phyloP scores from a whole-genome alignment of 163 green algal genomes.

The Chlamydomonas reinhardtii region DNA sequence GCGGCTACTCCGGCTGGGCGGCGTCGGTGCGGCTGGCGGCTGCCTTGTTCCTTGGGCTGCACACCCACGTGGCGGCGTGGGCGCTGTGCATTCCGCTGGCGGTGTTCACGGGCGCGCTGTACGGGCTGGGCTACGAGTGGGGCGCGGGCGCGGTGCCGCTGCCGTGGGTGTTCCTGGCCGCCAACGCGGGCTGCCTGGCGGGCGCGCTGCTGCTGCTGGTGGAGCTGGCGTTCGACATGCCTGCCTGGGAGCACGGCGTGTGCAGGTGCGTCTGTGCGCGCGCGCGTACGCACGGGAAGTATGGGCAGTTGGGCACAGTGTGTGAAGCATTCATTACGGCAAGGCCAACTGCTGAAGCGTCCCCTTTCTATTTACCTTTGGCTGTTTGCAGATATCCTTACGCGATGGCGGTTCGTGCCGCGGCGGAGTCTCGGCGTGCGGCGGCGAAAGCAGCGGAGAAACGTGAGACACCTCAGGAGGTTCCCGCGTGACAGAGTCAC shows the following conservation, averaged over 20 bases:
- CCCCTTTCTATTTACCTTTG: no score
- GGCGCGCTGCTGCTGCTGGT: constrained; percentile 16
- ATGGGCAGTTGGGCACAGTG: no score
- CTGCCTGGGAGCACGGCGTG: constrained; percentile 9
- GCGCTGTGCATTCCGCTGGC: constrained; percentile 13
- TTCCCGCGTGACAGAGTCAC: no score
- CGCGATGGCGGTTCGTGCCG: no score
- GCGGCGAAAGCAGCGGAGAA: no score
- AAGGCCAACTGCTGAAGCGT: no score
- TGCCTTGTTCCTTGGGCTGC: not conserved
- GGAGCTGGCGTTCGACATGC: constrained; percentile 1
- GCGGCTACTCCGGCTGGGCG: no score
- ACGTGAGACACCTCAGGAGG: no score
- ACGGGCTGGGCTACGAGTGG: constrained; percentile 29
- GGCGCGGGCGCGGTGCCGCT: constrained; percentile 11
- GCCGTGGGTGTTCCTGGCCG: constrained; percentile 24
- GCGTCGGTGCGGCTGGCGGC: not conserved
- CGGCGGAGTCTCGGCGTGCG: no score
- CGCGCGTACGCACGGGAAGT: no score
- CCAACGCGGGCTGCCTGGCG: constrained; percentile 15
- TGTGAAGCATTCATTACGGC: no score
- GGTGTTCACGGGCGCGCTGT: not conserved
- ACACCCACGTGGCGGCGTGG: constrained; percentile 24
- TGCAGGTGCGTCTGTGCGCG: not conserved
- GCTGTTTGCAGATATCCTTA: no score